phyloP scores from a whole-genome alignment of 148 eudicot genomes.

The Rhododendron henanense region DNA sequence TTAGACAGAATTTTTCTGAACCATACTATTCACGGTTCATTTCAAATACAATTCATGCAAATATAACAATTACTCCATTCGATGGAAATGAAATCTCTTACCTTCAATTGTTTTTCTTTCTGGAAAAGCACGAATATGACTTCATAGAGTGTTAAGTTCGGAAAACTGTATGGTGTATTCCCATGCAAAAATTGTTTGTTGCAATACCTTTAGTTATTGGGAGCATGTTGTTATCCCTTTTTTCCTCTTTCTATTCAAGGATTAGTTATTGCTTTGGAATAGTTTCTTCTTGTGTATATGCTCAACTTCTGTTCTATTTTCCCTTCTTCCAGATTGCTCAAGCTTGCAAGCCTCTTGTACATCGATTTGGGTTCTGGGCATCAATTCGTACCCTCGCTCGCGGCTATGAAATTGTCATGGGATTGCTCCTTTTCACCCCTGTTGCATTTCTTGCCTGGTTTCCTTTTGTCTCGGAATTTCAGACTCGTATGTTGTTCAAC shows the following conservation, averaged over 20 bases:
- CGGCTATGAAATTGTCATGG: slow-evolving; percentile 74
- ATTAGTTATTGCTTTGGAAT: background rate
- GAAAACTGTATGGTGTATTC: background rate
- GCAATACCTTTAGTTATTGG: background rate
- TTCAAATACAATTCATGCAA: too few relatives aligned
- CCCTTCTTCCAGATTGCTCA: slow-evolving; percentile 53
- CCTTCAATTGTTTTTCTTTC: background rate
- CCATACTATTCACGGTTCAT: background rate
- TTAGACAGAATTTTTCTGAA: background rate
- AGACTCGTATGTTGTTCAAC: slow-evolving; percentile 79
- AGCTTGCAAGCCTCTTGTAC: slow-evolving; percentile 58
- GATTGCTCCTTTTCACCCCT: slow-evolving; percentile 74
- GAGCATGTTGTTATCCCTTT: background rate
- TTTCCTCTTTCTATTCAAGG: background rate
- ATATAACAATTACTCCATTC: background rate
- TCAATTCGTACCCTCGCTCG: slow-evolving; percentile 73
- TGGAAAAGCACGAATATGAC: background rate
- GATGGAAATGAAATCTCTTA: background rate
- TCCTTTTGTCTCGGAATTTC: slow-evolving; percentile 80
- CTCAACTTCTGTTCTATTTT: slow-evolving; percentile 5
- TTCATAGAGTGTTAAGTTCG: background rate
- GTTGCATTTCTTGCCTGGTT: slow-evolving; percentile 89
- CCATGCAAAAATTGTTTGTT: background rate
- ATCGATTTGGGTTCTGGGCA: slow-evolving; percentile 55
- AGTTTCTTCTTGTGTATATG: background rate